Evolutionary conservation across 345 rosid genomes (phyloP).

Genomic region (Conringia planisiliqua): DNA sequence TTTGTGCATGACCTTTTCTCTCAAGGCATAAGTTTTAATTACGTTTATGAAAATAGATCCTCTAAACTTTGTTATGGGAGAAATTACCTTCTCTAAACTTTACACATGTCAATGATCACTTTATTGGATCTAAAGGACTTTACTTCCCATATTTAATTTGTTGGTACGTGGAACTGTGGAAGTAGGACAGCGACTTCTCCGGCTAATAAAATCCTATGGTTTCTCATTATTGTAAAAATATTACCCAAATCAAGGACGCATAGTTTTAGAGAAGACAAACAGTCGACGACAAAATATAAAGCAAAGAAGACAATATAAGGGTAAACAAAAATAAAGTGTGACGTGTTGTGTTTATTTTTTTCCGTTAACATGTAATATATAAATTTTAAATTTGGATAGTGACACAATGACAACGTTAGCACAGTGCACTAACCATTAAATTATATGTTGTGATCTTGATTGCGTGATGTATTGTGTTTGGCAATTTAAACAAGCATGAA

Average conservation of each 20-base stretch:
- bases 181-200: slow-evolving; percentile 27
- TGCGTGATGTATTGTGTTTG: not conserved
- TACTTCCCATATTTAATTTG: slow-evolving; percentile 2
- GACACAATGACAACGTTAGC: not conserved
- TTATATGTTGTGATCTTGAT: not conserved
- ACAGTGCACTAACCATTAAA: not conserved
- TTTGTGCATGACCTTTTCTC: not conserved
- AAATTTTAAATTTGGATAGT: not conserved
- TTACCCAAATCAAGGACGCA: not conserved
- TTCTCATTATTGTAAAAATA: not conserved
- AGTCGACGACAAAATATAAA: not conserved
- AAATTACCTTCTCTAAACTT: not conserved
- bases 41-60: not conserved
- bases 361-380: not conserved
- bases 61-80: not conserved
- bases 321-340: not conserved
- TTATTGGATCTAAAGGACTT: not conserved
- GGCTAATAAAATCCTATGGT: slow-evolving; percentile 7
- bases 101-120: slow-evolving; percentile 4
- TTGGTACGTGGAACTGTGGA: slow-evolving; percentile 18
- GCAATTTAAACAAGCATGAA: not conserved
- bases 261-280: not conserved
- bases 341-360: not conserved
- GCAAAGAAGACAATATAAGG: not conserved
- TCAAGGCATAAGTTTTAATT: not conserved